These are phyloP conservation scores for Lipomyces starkeyi DNA, from an alignment of 805 yeast genomes.

Conservation along the genomic window DNA sequence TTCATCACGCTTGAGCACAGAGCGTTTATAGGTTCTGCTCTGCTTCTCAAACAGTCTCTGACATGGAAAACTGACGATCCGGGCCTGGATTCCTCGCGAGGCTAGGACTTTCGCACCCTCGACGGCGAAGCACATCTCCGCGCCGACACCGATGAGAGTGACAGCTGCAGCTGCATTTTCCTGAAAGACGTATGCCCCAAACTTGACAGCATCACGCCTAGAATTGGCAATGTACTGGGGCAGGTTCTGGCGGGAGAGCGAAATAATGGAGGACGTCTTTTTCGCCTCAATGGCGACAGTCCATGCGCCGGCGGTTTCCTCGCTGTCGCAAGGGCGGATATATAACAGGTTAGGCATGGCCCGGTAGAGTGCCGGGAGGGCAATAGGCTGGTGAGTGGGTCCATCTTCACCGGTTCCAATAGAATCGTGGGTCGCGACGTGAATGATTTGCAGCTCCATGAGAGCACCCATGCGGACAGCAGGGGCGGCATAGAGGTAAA, in stretches of 20 bases:
- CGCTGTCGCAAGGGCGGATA: slow-evolving; percentile 95
- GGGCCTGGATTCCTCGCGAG: slow-evolving; percentile 41
- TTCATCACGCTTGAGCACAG: slow-evolving; percentile 37
- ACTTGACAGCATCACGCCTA: slow-evolving; percentile 56
- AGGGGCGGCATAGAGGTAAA: slow-evolving; percentile 54
- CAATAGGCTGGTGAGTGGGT: slow-evolving; percentile 93
- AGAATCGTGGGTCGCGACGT: slow-evolving; percentile 91
- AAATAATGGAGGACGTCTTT: slow-evolving; percentile 61
- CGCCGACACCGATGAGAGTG: slow-evolving; percentile 45
- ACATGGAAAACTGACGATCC: slow-evolving; percentile 47
- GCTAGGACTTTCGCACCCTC: slow-evolving; percentile 43
- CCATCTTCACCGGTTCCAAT: slow-evolving; percentile 93
- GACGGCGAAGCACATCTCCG: slow-evolving; percentile 45
- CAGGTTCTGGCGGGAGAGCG: slow-evolving; percentile 67
- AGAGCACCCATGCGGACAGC: slow-evolving; percentile 85
- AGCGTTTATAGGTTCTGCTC: slow-evolving; percentile 42
- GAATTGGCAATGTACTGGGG: slow-evolving; percentile 79
- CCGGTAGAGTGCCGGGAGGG: slow-evolving; percentile 84
- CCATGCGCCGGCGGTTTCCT: slow-evolving; percentile 75
- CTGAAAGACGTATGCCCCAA: slow-evolving; percentile 45
- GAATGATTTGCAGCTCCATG: slow-evolving; percentile 80
- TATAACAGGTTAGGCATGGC: slow-evolving; percentile 81
- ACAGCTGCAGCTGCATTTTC: slow-evolving; percentile 41
- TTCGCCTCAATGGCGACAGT: slow-evolving; percentile 56
- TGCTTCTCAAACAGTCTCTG: slow-evolving; percentile 46